Percentiles rank a stretch among this genome's conserved stretches.
These are phyloP conservation scores for Scleroderma citrinum DNA, from an alignment of 768 basidiomycete species.

Conservation along the genomic window DNA sequence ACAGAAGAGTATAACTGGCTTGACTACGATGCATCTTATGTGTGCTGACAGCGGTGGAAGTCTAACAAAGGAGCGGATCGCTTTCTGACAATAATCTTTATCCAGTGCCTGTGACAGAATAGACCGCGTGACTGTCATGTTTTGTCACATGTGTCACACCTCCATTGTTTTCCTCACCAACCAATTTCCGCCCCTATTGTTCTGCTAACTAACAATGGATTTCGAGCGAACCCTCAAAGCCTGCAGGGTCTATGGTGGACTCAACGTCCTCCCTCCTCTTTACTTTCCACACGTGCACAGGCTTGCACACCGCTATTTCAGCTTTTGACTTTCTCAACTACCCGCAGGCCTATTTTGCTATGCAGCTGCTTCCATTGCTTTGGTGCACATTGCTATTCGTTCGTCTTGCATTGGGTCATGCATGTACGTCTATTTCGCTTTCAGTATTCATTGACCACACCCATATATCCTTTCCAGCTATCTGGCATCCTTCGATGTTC, in stretches of 20 bases:
- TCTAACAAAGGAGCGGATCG: neutral
- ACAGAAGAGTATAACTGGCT: neutral
- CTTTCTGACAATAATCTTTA: too few species aligned
- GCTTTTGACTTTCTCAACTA: neutral
- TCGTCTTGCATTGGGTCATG: constrained; percentile 11
- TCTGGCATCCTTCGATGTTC: constrained; percentile 55
- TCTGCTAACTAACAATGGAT: neutral
- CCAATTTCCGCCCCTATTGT: too few species aligned
- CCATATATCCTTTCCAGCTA: constrained; percentile 25
- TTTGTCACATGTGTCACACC: too few species aligned
- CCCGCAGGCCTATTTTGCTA: constrained; percentile 19
- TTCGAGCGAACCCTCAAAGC: neutral
- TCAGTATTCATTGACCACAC: neutral
- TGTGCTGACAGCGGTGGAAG: neutral
- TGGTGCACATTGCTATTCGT: constrained; percentile 3
- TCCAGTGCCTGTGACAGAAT: too few species aligned
- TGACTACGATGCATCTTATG: neutral
- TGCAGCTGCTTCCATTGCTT: neutral
- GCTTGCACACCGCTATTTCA: neutral
- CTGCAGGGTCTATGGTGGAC: neutral
- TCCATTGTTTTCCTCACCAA: too few species aligned
- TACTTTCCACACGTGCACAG: neutral
- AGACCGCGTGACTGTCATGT: too few species aligned
- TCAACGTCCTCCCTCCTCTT: neutral
- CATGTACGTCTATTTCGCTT: constrained; percentile 7